Evolutionary conservation across 805 yeast species (phyloP).

Genomic region (Ogataea glucozyma): DNA sequence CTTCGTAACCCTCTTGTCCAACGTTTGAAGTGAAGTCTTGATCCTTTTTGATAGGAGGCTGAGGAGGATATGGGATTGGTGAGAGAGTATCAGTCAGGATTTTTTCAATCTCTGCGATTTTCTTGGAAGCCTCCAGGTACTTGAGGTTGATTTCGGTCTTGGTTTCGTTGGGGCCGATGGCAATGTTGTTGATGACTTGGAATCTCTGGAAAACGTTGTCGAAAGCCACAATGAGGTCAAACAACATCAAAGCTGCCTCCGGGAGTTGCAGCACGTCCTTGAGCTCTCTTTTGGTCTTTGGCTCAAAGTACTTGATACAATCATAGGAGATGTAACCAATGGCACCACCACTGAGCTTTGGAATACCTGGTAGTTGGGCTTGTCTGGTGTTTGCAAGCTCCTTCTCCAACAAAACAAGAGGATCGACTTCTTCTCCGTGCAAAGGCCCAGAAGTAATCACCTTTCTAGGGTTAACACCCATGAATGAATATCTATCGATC

Average conservation of each 20-base stretch:
- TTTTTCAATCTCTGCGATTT: slow-evolving; percentile 56
- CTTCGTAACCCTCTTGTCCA: slow-evolving; percentile 92
- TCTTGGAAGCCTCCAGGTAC: slow-evolving; percentile 53
- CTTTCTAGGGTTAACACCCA: slow-evolving; percentile 84
- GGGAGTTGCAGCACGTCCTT: slow-evolving; percentile 84
- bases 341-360: slow-evolving; percentile 91
- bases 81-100: slow-evolving; percentile 45
- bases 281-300: slow-evolving; percentile 72
- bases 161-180: slow-evolving; percentile 39
- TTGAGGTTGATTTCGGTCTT: slow-evolving; percentile 41
- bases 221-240: slow-evolving; percentile 85
- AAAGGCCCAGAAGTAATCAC: slow-evolving; percentile 80
- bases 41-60: slow-evolving; percentile 64
- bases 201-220: slow-evolving; percentile 94
- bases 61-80: slow-evolving; percentile 65
- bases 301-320: slow-evolving; percentile 96
- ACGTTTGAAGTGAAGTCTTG: slow-evolving; percentile 83
- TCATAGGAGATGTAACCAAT: slow-evolving; percentile 95
- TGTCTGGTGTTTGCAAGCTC: slow-evolving; percentile 68
- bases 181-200: slow-evolving; percentile 83
- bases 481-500: slow-evolving; percentile 85
- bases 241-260: slow-evolving; percentile 89
- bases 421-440: slow-evolving; percentile 69
- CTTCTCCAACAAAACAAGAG: slow-evolving; percentile 68
- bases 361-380: slow-evolving; percentile 79